phyloP scores from a whole-genome alignment of 1,284 basidiomycete genomes.

The Trichosporon sp. region DNA sequence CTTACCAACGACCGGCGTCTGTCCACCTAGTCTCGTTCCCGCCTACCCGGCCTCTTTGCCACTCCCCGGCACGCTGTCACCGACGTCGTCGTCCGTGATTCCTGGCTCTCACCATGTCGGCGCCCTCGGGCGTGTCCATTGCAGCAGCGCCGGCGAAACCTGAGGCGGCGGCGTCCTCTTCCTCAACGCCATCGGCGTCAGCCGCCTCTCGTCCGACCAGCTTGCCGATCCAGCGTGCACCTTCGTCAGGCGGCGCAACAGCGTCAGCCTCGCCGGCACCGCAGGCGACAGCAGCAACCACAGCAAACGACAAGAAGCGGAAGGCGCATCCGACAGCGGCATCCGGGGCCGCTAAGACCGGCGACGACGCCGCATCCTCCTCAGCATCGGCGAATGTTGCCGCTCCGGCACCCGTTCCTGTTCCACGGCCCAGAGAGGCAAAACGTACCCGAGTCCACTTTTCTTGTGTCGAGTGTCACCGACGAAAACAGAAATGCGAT shows the following conservation, averaged over 20 bases:
- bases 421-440: slow-evolving; percentile 21
- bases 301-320: slow-evolving; percentile 46
- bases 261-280: background rate
- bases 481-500: slow-evolving; percentile 50
- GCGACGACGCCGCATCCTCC: slow-evolving; percentile 30
- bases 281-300: background rate
- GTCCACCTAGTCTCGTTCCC: background rate
- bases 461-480: slow-evolving; percentile 49
- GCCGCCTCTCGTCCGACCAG: background rate
- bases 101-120: slow-evolving; percentile 14
- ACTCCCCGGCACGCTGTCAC: background rate
- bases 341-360: slow-evolving; percentile 19
- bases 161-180: background rate
- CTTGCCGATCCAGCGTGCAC: slow-evolving; percentile 4
- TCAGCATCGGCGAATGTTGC: slow-evolving; percentile 27
- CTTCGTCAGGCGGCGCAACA: background rate
- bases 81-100: background rate
- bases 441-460: slow-evolving; percentile 50
- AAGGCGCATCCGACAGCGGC: slow-evolving; percentile 25
- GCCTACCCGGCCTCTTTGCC: background rate
- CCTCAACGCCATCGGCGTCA: slow-evolving; percentile 4
- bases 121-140: slow-evolving; percentile 16
- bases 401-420: slow-evolving; percentile 24
- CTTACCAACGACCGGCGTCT: background rate
- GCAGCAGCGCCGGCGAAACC: slow-evolving; percentile 11